Evolutionary conservation across 1,284 basidiomycete species (phyloP), one percentile per base, ranked within the genome.

Genomic region (Xerocomus cyaneibrunnescens): DNA sequence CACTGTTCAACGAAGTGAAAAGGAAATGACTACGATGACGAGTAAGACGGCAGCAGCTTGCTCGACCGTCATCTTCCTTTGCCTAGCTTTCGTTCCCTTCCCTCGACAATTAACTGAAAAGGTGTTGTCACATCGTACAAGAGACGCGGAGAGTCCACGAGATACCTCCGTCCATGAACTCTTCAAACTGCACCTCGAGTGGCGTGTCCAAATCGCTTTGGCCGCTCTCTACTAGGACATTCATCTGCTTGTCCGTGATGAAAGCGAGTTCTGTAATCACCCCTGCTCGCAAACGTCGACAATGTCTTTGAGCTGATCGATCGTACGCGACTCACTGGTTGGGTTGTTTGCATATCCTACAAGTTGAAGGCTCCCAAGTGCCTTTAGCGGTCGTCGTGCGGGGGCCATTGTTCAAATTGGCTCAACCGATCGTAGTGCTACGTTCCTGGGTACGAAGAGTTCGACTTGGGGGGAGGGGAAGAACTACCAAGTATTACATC

Each of bases 181-280:
- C 62, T 19, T 65, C 36, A 7, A 64, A 64, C 40, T 50, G 45
- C 38, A 64, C 54, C 35, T 62, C 62, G 19, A 64, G 45, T 1
- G 65, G 62, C 5, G 30, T 30, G 22, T 53, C 41, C 21, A 40
- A 5, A 21, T 50, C 44, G 14, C 28, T 14, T n/a, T 43, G 51
- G 7, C 8, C 27, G 1, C 21, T 31, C 9, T 49, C 45, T 8
- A 1, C 27, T 22, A 6, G 42, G 23, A 21, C 31, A 3, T 52
- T 51, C n/a, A 22, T 39, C 25, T 44, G 59, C 27, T 42, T 21
- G 30, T 64, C 64, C 16, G 62, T 35, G 27, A 65, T 58, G 32
- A 65, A 64, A n/a, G 62, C 62, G 10, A 64, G 62, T 31, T 64
- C 62, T 10, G 64, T 62, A 27, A 66, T 53, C 7, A 64, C 65